phyloP scores from a whole-genome alignment of 148 eudicot genomes.

The Mesembryanthemum crystallinum region DNA sequence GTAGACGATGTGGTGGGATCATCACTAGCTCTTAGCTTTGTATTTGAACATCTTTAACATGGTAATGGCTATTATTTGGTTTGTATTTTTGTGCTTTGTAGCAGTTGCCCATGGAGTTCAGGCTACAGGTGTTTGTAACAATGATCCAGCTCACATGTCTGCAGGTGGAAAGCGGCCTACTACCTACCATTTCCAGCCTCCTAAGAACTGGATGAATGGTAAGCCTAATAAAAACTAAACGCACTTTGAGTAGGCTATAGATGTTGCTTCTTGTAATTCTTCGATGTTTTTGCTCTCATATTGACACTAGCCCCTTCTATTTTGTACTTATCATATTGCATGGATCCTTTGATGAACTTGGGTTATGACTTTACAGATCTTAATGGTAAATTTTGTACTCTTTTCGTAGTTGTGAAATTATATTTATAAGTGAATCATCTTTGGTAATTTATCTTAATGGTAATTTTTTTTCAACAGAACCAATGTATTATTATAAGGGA shows the following conservation, averaged over 20 bases:
- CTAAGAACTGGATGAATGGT: conserved; percentile 41
- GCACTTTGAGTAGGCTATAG: neutral
- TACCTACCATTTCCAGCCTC: conserved; percentile 36
- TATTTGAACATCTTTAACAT: neutral
- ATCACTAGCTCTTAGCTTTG: neutral
- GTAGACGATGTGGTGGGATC: neutral
- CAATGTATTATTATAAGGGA: conserved; percentile 49
- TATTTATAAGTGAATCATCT: too few species aligned
- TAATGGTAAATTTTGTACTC: conserved; percentile 41
- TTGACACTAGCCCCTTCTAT: neutral
- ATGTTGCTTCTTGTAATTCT: conserved; percentile 7
- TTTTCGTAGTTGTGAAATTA: neutral
- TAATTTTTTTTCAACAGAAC: conserved; percentile 36
- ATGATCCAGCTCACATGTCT: conserved; percentile 3
- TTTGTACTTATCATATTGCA: neutral
- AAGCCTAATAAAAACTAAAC: neutral
- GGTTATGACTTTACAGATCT: conserved; percentile 36
- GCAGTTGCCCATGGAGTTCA: conserved; percentile 17
- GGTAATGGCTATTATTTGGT: conserved; percentile 12
- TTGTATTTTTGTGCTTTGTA: conserved; percentile 10
- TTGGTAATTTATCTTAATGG: too few species aligned
- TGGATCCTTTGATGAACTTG: neutral
- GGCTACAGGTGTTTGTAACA: neutral
- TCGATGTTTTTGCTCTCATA: neutral
- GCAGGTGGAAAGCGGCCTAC: conserved; percentile 18